These are phyloP conservation scores for Globisporangium apiculatum DNA, from an alignment of 352 stramenopile species.

Conservation along the genomic window DNA sequence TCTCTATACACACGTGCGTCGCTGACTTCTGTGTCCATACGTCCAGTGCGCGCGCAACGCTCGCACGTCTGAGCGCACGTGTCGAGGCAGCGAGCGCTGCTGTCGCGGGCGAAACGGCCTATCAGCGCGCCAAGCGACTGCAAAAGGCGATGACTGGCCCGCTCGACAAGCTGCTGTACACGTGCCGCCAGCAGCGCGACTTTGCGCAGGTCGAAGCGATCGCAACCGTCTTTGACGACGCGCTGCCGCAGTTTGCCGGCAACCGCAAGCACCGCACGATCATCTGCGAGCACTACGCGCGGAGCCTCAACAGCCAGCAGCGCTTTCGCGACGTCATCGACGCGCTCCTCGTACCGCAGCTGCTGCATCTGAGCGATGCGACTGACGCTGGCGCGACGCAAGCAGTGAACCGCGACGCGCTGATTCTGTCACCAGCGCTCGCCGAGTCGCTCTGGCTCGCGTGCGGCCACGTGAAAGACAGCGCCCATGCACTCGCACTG, in stretches of 20 bases:
- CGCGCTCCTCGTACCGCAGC: constrained; percentile 25
- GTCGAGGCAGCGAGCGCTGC: constrained; percentile 5
- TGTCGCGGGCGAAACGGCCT: constrained; percentile 19
- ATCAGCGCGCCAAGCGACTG: constrained; percentile 28
- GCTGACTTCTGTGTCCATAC: neutral
- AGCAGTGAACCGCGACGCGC: constrained; percentile 1
- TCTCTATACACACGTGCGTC: neutral
- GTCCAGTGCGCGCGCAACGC: constrained; percentile 11
- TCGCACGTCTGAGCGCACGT: constrained; percentile 4
- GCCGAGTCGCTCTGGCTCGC: constrained; percentile 44
- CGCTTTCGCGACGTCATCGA: constrained; percentile 51
- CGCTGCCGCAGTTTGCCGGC: constrained; percentile 40
- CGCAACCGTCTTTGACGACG: constrained; percentile 36
- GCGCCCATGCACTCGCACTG: constrained; percentile 21
- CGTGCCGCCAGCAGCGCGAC: constrained; percentile 22
- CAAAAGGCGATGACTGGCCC: constrained; percentile 44
- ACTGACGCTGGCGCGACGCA: neutral
- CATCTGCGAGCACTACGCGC: constrained; percentile 48
- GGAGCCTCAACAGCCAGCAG: constrained; percentile 38
- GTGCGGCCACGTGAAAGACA: constrained; percentile 39
- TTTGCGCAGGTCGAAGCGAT: constrained; percentile 43
- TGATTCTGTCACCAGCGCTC: constrained; percentile 34
- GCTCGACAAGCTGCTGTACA: constrained; percentile 37
- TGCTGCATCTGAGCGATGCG: constrained; percentile 3
- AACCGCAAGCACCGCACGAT: constrained; percentile 35